Evolutionary conservation across 129 eudicot genomes (phyloP), one percentile per base, ranked within the genome.

Genomic region (Saposhnikovia divaricata): DNA sequence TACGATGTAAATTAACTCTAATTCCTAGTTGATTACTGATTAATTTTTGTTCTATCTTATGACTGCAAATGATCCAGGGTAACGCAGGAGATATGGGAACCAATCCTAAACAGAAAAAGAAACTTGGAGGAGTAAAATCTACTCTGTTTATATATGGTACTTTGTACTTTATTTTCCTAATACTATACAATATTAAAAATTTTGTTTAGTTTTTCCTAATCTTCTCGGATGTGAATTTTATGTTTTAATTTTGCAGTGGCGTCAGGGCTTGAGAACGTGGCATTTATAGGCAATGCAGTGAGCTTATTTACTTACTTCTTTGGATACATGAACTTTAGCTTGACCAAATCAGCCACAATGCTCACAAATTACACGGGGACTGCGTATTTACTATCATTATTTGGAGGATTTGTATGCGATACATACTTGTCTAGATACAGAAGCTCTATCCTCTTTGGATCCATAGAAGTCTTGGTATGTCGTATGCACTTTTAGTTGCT

Each of bases 361-460:
- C 91, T 92, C 23, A 90, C 97, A 21, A 92, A 92, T 81, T 90
- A 83, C 87, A 77, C 83, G 85, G 97, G 97, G 43, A 85, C 95
- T 65, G 88, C 97, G 6, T 92, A 83, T 80, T 59, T 92, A 12
- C 85, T 90, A 19, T 83, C 97, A 8, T 81, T 92, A 23, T 84
- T 92, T 69, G 95, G 95, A 83, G 97, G 95, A 44, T 88, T 88
- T 72, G 80, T 92, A n/a, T 88, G 95, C 2, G 97, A 90, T 81
- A 88, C 97, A 48, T 92, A 88, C 79, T 85, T 92, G 70, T 87
- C 95, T 11, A 90, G 95, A 90, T 92, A 90, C 86, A 88, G 83
- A 80, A 85, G 89, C 73, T 74, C 83, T 50, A 38, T 90, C 78
- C 65, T 92, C 50, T 92, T 92, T 28, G 97, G 92, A 21, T 79